A percentile compares a stretch with the other conserved stretches of the same genome.
phyloP scores from a whole-genome alignment of 1,284 basidiomycete species.

The Austroboletus novae-zelandiae region DNA sequence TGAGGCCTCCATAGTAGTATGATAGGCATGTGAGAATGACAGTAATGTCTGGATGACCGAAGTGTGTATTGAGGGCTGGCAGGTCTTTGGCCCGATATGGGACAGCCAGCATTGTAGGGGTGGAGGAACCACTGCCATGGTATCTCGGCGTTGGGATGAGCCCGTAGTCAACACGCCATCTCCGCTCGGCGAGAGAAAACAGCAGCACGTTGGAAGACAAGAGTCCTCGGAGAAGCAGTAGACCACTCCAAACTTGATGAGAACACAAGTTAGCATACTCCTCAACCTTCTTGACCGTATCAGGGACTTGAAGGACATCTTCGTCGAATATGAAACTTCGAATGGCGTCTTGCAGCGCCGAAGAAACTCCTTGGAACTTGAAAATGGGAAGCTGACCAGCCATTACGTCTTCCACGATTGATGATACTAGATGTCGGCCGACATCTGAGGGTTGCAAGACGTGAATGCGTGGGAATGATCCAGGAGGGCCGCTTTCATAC shows the following conservation, averaged over 20 bases:
- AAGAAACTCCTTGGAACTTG: slow-evolving; percentile 6
- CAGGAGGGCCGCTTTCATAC: no score
- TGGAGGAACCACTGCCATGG: slow-evolving; percentile 27
- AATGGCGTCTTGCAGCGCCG: background rate
- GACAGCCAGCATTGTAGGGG: slow-evolving; percentile 27
- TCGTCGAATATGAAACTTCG: background rate
- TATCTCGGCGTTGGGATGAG: no score
- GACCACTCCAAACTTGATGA: slow-evolving; percentile 23
- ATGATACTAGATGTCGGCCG: slow-evolving; percentile 17
- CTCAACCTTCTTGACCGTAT: slow-evolving; percentile 6
- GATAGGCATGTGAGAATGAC: no score
- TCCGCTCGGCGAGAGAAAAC: slow-evolving; percentile 38
- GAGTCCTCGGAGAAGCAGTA: slow-evolving; percentile 44
- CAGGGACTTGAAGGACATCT: background rate
- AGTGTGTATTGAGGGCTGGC: no score
- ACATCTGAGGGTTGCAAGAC: slow-evolving; percentile 20
- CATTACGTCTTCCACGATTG: slow-evolving; percentile 26
- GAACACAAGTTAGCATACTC: slow-evolving; percentile 11
- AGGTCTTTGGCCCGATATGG: slow-evolving; percentile 44
- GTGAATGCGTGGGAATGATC: slow-evolving; percentile 15
- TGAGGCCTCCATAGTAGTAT: background rate
- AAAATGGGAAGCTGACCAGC: slow-evolving; percentile 18
- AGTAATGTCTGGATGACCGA: no score
- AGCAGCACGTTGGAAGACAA: slow-evolving; percentile 40
- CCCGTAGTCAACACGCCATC: slow-evolving; percentile 49